Evolutionary conservation across 192 early-diverging fungal genomes (phyloP), one percentile per base, ranked within the genome.

Genomic region (Coemansia sp.): DNA sequence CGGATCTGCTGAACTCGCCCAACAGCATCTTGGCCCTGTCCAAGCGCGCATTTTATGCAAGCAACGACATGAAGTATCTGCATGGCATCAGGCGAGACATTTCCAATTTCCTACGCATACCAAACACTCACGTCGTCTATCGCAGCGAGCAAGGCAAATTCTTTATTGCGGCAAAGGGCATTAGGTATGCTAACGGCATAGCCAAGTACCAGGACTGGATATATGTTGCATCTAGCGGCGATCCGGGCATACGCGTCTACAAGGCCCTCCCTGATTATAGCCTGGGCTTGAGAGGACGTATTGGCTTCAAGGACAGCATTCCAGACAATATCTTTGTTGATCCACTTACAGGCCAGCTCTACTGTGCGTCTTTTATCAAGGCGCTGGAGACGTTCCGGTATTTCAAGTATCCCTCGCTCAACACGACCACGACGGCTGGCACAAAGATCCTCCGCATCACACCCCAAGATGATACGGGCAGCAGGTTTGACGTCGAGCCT

Each of bases 1-100:
- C 85, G 16, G 72, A 73, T 0, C 64, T 89, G 12, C 82, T 89
- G 12, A 37, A n/a, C 11, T 83, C 84, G 28, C 85, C 88, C 6
- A 89, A 89, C 59, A 82, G 85, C 41, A 72, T 89, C 39, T 61
- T 83, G 6, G 84, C 86, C 6, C 45, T 83, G 50, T 86, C 86
- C 8, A 69, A 73, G 35, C 72, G 77, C n/a, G 69, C 77, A 11
- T 89, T 89, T 37, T 89, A 89, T 58, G 81, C 84, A 3, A 85
- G 84, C 34, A 89, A 89, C 65, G 88, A 89, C 57, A 72, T 76
- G 66, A 68, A 56, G 34, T 72, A 80, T 38, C 20, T 10, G 2
- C 36, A 61, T 0, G 69, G 77, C 6, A n/a, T 36, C 6, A 70
- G 66, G 77, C 69, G 73, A 9, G 56, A 55, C 6, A 12, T 78